phyloP scores from a whole-genome alignment of 352 stramenopile genomes.

The Globisporangium solare region DNA sequence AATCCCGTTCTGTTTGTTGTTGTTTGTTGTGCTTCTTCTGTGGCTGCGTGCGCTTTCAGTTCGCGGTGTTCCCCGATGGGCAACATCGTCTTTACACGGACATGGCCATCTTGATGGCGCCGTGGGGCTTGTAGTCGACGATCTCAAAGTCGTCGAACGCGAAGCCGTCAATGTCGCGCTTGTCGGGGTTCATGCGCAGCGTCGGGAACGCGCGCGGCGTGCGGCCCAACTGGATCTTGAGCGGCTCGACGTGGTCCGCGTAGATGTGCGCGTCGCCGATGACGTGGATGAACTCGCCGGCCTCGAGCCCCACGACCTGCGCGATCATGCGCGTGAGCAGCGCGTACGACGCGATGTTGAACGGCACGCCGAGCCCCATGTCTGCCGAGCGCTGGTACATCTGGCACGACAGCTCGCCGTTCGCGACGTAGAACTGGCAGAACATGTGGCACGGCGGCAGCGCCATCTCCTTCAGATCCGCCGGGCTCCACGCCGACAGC shows the following conservation, averaged over 20 bases:
- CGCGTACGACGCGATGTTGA: constrained; percentile 99
- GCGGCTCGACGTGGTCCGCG: constrained; percentile 97
- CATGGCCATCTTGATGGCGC: constrained; percentile 99
- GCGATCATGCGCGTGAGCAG: constrained; percentile 96
- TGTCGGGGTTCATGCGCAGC: constrained; percentile 85
- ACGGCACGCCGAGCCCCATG: constrained; percentile 99
- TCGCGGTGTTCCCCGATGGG: too few relatives aligned
- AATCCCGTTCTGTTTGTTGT: too few relatives aligned
- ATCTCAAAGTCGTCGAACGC: constrained; percentile 95
- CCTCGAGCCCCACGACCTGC: constrained; percentile 90
- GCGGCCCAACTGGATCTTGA: constrained; percentile 94
- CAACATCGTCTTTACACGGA: constrained; percentile 59
- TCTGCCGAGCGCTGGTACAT: constrained; percentile 99
- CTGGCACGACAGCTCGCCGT: constrained; percentile 82
- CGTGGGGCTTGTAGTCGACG: constrained; percentile 94
- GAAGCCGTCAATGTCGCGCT: constrained; percentile 95
- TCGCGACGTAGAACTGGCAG: constrained; percentile 92
- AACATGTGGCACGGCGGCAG: constrained; percentile 99
- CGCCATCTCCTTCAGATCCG: constrained; percentile 96
- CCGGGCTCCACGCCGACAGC: constrained; percentile 98
- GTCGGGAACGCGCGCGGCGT: constrained; percentile 94
- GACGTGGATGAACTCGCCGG: constrained; percentile 98
- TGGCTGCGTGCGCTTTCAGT: too few relatives aligned
- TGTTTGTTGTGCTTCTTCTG: too few relatives aligned
- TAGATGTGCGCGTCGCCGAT: constrained; percentile 99